Conservation (phyloP, 176 grass and related monocot genomes). For the Triticum dicoccoides region DNA sequence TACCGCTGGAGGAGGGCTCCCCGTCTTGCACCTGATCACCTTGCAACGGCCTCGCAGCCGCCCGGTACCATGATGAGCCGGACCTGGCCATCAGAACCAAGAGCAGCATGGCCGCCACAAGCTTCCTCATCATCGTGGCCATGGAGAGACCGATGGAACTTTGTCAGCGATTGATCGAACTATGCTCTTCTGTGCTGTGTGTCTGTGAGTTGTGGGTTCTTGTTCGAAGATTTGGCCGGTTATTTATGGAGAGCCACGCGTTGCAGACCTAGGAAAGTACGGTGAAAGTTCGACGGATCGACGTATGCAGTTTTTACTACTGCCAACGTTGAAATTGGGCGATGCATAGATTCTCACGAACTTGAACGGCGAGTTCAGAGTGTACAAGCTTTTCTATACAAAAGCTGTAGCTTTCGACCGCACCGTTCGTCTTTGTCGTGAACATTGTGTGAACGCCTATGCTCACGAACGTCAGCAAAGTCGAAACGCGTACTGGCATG, state of each 20-base stretch:
- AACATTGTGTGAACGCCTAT: background rate
- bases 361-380: background rate
- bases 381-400: background rate
- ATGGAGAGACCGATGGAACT: background rate
- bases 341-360: background rate
- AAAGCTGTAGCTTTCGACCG: conserved; percentile 11
- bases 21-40: conserved; percentile 3
- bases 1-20: conserved; percentile 36
- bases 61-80: background rate
- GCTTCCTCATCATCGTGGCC: background rate
- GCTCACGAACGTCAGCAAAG: background rate
- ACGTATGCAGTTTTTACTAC: too few species aligned
- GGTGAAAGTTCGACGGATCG: too few species aligned
- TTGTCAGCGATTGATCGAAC: too few species aligned
- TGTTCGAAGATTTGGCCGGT: background rate
- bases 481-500: background rate
- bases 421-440: background rate
- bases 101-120: background rate
- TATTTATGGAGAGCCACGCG: background rate
- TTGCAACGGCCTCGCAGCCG: conserved; percentile 36
- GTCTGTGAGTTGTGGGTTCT: background rate
- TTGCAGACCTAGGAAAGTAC: background rate
- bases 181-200: background rate
- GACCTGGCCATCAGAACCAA: conserved; percentile 4
- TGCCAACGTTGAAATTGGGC: background rate